A percentile compares a stretch with the other conserved stretches of the same genome.
These are phyloP conservation scores for Osmozyma mogii DNA, from an alignment of 805 yeast genomes.

Conservation along the genomic window DNA sequence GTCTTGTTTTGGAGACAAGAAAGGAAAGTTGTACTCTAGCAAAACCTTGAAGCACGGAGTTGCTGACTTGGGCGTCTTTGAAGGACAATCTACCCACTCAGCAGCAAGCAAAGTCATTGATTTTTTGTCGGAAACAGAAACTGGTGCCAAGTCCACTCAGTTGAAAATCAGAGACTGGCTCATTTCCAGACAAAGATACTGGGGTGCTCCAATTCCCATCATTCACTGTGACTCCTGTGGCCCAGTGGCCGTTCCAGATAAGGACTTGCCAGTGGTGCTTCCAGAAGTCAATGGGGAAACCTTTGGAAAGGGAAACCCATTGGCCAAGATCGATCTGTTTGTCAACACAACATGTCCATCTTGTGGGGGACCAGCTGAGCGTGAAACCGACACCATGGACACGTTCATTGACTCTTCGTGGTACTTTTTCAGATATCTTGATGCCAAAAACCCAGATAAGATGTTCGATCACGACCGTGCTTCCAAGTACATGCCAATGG, in stretches of 20 bases:
- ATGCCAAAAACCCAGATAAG: conserved; percentile 48
- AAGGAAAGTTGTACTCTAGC: conserved; percentile 31
- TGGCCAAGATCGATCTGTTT: conserved; percentile 60
- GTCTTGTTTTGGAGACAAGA: conserved; percentile 42
- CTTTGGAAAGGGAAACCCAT: conserved; percentile 54
- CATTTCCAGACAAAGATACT: conserved; percentile 86
- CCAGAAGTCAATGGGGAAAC: conserved; percentile 51
- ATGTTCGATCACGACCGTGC: conserved; percentile 53
- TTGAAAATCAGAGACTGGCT: conserved; percentile 87
- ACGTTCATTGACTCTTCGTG: conserved; percentile 97
- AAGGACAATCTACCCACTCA: conserved; percentile 41
- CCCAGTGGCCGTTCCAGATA: conserved; percentile 84
- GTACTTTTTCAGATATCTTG: conserved; percentile 84
- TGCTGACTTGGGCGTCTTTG: conserved; percentile 25
- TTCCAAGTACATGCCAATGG: conserved; percentile 64
- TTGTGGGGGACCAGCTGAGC: conserved; percentile 62
- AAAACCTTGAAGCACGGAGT: conserved; percentile 20
- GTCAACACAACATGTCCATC: conserved; percentile 72
- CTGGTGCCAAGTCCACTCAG: conserved; percentile 45
- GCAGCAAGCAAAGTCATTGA: conserved; percentile 45
- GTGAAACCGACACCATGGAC: conserved; percentile 98
- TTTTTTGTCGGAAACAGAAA: conserved; percentile 25
- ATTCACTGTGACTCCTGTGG: conserved; percentile 85
- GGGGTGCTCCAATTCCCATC: conserved; percentile 99
- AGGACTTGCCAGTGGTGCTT: conserved; percentile 72